Percentiles rank a stretch among this genome's conserved stretches.
These are phyloP conservation scores for Gillenia trifoliata DNA, from an alignment of 306 rosid genomes.

Conservation along the genomic window DNA sequence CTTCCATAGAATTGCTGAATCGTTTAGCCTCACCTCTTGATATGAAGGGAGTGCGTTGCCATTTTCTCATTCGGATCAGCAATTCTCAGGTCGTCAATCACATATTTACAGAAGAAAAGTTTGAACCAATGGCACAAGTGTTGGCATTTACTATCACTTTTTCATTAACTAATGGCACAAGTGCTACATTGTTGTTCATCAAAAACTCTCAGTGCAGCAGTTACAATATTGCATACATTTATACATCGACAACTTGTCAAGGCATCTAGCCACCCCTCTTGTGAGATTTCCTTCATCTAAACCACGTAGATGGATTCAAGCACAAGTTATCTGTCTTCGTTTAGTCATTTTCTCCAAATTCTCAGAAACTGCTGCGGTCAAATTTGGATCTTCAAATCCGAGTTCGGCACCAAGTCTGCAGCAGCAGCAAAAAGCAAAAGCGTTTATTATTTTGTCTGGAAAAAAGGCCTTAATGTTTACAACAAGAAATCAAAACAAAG, in stretches of 20 bases:
- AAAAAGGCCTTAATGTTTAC: not conserved
- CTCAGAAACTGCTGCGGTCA: conserved; percentile 86
- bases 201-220: not conserved
- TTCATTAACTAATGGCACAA: not conserved
- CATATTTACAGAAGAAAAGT: not conserved
- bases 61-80: not conserved
- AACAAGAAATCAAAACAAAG: not conserved
- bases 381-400: conserved; percentile 85
- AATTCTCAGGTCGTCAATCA: not conserved
- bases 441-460: too few relatives aligned
- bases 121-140: not conserved
- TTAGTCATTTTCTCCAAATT: conserved; percentile 78
- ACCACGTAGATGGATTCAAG: conserved; percentile 28
- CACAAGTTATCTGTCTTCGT: conserved; percentile 75
- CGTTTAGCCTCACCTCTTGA: conserved; percentile 53
- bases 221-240: conserved; percentile 12
- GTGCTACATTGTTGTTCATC: not conserved
- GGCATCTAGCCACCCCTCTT: not conserved
- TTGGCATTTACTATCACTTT: not conserved
- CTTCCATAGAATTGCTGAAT: conserved; percentile 57
- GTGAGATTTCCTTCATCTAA: conserved; percentile 1
- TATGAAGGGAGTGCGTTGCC: not conserved
- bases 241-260: not conserved
- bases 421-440: conserved; percentile 16
- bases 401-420: conserved; percentile 72